These are phyloP conservation scores for Blastosporella zonata DNA, from an alignment of 1,284 basidiomycete species.

Conservation along the genomic window DNA sequence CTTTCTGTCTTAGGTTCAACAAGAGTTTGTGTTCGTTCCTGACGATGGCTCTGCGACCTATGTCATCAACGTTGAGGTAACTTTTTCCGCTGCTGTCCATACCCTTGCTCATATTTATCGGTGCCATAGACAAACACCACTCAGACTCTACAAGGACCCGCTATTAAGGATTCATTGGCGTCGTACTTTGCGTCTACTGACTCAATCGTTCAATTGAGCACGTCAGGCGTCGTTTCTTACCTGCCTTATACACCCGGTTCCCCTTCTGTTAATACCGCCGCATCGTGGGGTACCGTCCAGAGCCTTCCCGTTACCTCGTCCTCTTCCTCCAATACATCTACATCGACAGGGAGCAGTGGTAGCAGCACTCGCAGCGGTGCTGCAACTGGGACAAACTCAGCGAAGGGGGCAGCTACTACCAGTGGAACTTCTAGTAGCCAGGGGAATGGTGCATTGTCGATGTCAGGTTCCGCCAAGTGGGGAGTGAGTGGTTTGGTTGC, in stretches of 20 bases:
- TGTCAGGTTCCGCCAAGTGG: conserved; percentile 11
- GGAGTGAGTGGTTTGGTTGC: conserved; percentile 11
- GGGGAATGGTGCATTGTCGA: conserved; percentile 12
- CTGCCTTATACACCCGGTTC: conserved; percentile 57
- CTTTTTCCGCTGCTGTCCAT: conserved; percentile 2
- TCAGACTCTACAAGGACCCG: conserved; percentile 64
- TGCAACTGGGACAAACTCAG: conserved; percentile 9
- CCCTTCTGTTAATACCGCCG: conserved; percentile 34
- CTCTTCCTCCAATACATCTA: conserved; percentile 4
- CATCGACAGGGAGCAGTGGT: conserved; percentile 1
- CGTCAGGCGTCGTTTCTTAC: conserved; percentile 65
- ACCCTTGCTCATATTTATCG: not conserved
- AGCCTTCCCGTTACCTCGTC: conserved; percentile 20
- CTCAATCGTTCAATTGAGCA: conserved; percentile 75
- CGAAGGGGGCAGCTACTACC: conserved; percentile 14
- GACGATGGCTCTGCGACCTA: conserved; percentile 78
- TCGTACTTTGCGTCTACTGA: conserved; percentile 71
- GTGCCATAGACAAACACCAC: conserved; percentile 67
- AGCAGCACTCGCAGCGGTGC: conserved; percentile 4
- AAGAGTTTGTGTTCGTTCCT: conserved; percentile 83
- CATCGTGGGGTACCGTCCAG: conserved; percentile 21
- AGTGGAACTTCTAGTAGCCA: conserved; percentile 8
- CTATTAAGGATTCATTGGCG: conserved; percentile 62
- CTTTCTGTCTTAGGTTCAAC: conserved; percentile 52
- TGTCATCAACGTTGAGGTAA: conserved; percentile 72